Evolutionary conservation across 2,329 filamentous ascomycete species (phyloP).

Genomic region (Domatiomyces catenatus): DNA sequence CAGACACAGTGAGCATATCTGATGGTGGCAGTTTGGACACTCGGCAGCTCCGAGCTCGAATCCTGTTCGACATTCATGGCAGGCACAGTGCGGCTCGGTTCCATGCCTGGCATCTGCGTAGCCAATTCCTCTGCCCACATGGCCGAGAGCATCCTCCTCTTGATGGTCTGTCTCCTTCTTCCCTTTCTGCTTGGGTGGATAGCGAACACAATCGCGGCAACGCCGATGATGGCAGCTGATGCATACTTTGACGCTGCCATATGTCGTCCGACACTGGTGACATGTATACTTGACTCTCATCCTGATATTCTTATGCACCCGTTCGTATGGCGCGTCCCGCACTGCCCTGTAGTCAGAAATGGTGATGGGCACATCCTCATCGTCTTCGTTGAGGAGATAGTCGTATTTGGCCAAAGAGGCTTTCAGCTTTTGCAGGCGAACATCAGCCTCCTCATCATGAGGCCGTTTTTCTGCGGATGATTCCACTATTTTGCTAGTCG

Average conservation of each 20-base stretch:
- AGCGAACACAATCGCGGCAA: conserved; percentile 65
- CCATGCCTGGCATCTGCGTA: background rate
- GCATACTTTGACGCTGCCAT: conserved; percentile 59
- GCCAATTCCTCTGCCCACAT: background rate
- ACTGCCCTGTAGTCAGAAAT: background rate
- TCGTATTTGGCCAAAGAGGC: background rate
- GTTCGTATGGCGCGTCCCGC: conserved; percentile 21
- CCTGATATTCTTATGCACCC: conserved; percentile 32
- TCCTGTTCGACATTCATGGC: conserved; percentile 13
- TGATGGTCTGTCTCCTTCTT: conserved; percentile 11
- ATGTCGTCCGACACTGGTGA: conserved; percentile 63
- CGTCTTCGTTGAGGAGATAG: background rate
- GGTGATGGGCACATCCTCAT: background rate
- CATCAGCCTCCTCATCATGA: background rate
- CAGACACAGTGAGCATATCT: conserved; percentile 13
- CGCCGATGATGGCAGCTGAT: conserved; percentile 60
- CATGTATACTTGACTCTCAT: conserved; percentile 45
- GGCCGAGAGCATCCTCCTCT: background rate
- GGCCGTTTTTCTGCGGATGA: background rate
- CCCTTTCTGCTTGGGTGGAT: conserved; percentile 52
- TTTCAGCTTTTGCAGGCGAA: background rate
- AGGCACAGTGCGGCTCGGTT: conserved; percentile 1
- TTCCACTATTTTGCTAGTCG: background rate
- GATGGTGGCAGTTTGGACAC: conserved; percentile 14
- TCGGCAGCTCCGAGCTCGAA: conserved; percentile 8